Evolutionary conservation across 2,329 filamentous ascomycete genomes (phyloP), one percentile per base, ranked within the genome.

Genomic region (Monosporascus ibericus): DNA sequence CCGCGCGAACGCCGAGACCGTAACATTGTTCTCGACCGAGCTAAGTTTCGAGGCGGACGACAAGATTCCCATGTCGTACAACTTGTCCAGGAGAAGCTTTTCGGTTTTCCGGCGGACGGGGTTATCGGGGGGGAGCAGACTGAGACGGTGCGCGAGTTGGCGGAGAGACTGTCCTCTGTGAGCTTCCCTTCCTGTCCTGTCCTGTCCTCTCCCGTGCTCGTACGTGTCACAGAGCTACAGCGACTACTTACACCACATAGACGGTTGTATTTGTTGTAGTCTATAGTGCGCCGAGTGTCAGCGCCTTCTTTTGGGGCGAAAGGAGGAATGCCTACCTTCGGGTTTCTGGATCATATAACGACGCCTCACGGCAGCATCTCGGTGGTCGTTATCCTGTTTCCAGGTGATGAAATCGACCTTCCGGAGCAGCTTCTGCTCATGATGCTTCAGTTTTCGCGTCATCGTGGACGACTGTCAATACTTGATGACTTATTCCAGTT

Each of bases 391-490:
- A 75, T 97, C 92, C 66, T 85, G 85, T 73, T 94, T 94, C 79
- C 92, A 96, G 66, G 87, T 94, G 69, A 92, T 86, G 74, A 99
- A 95, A 75, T 99, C 92, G 72, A 94, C 91, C 72, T 82, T 82
- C 68, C 92, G 92, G 64, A 97, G 83, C 68, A 97, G 87, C 80
- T 94, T 95, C 70, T 94, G 85, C 84, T 99, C 94, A 74, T 96
- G 92, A 74, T 95, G 84, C 75, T 96, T 97, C 68, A 99, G 84
- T 77, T 95, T 91, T 64, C 94, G 87, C 62, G 95, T 90, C 94
- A 97, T 97, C 24, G 61, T 80, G 68, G 46, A 54, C 37, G 40
- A 25, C 49, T 42, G 42, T 48, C 47, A 24, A 25, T 44, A 46
- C 44, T 30, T 25, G 15, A 48, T 18, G 38, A 27, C 14, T 34